phyloP scores from a whole-genome alignment of 495 filamentous ascomycete genomes.

The Aspergillus bridgeri region DNA sequence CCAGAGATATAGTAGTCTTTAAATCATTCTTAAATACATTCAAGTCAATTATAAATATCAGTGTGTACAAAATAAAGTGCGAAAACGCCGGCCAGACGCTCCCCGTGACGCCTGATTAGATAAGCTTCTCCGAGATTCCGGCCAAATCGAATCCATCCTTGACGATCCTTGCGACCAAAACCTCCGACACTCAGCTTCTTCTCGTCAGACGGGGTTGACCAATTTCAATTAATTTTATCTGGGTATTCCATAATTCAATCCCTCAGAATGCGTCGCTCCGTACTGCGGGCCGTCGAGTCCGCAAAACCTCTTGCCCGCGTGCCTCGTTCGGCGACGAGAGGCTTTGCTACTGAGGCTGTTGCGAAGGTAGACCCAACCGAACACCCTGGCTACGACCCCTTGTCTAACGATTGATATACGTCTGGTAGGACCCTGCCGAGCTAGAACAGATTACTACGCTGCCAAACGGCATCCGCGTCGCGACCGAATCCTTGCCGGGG shows the following conservation, averaged over 20 bases:
- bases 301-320: slow-evolving; percentile 37
- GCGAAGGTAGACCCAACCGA: slow-evolving; percentile 33
- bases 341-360: slow-evolving; percentile 38
- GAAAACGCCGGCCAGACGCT: neutral
- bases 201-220: slow-evolving; percentile 7
- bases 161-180: slow-evolving; percentile 22
- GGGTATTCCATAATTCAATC: neutral
- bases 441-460: slow-evolving; percentile 87
- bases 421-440: slow-evolving; percentile 74
- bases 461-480: slow-evolving; percentile 90
- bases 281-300: slow-evolving; percentile 44
- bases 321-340: slow-evolving; percentile 41
- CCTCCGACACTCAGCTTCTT: slow-evolving; percentile 15
- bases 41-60: no score
- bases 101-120: slow-evolving; percentile 18
- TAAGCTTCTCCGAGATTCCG: slow-evolving; percentile 19
- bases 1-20: no score
- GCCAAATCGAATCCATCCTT: no score
- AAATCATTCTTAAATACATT: no score
- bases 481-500: slow-evolving; percentile 91
- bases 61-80: no score
- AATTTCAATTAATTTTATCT: slow-evolving; percentile 2
- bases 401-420: slow-evolving; percentile 4
- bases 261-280: slow-evolving; percentile 42
- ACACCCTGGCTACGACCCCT: neutral